Evolutionary conservation across 805 yeast species (phyloP).

Genomic region (Ogataea wickerhamii): DNA sequence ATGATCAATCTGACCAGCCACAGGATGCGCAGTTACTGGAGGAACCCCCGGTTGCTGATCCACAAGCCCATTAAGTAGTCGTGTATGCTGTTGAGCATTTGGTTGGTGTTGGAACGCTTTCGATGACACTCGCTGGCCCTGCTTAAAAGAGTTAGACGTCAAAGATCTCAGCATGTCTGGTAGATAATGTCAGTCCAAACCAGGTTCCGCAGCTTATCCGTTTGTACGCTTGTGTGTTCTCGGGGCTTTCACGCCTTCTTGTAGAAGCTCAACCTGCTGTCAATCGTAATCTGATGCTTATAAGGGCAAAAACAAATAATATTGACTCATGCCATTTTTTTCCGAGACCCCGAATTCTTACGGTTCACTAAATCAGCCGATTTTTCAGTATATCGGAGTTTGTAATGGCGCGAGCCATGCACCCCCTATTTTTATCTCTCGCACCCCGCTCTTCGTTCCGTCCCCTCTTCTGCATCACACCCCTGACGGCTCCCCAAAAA

Average conservation of each 20-base stretch:
- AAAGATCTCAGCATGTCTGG: conserved; percentile 29
- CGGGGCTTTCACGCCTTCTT: no score
- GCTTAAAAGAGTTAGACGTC: conserved; percentile 29
- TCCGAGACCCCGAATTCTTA: neutral
- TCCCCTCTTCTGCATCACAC: no score
- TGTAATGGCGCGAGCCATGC: no score
- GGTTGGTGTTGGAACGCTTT: conserved; percentile 32
- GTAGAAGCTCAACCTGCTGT: no score
- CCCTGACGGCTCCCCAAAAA: no score
- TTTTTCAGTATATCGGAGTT: neutral
- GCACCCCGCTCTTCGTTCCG: no score
- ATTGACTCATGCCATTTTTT: conserved; percentile 2
- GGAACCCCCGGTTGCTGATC: conserved; percentile 18
- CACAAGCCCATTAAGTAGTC: conserved; percentile 21
- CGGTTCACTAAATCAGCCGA: neutral
- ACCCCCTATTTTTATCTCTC: no score
- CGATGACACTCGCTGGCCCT: conserved; percentile 32
- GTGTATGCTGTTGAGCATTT: conserved; percentile 22
- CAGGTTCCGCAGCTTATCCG: no score
- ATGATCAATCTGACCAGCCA: conserved; percentile 7
- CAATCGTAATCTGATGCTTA: neutral
- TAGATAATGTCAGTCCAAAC: no score
- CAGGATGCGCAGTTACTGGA: neutral
- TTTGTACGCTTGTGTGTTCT: no score
- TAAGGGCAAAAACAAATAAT: neutral